These are phyloP conservation scores for Tolypocladium nubicola DNA, from an alignment of 2,329 filamentous ascomycete species.

Conservation along the genomic window DNA sequence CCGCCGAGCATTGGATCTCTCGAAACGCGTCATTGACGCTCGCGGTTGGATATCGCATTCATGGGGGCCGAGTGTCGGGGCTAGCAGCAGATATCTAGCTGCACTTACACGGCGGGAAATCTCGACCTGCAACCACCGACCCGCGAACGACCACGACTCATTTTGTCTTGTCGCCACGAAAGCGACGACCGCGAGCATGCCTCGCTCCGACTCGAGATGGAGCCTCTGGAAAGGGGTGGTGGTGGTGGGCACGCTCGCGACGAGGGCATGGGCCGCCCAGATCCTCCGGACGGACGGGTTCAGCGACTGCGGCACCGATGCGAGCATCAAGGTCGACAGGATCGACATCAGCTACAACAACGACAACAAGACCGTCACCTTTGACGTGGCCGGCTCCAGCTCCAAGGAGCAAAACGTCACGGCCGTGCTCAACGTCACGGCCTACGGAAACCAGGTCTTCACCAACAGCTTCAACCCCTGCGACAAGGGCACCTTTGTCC, in stretches of 20 bases:
- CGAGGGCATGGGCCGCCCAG: slow-evolving; percentile 51
- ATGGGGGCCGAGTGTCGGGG: background rate
- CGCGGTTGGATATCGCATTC: background rate
- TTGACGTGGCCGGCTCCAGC: slow-evolving; percentile 75
- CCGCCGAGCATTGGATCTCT: background rate
- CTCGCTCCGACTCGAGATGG: slow-evolving; percentile 18
- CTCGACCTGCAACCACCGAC: background rate
- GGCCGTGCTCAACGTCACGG: slow-evolving; percentile 63
- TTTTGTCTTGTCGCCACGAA: background rate
- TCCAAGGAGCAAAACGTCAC: slow-evolving; percentile 66
- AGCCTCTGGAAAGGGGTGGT: slow-evolving; percentile 20
- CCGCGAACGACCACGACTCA: background rate
- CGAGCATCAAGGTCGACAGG: slow-evolving; percentile 56
- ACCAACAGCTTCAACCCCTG: slow-evolving; percentile 77
- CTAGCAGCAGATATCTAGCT: background rate
- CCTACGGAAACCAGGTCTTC: slow-evolving; percentile 78
- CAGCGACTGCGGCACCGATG: slow-evolving; percentile 50
- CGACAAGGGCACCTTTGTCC: slow-evolving; percentile 51
- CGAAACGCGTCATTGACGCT: background rate
- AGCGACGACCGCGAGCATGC: slow-evolving; percentile 15
- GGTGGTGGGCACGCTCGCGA: slow-evolving; percentile 23
- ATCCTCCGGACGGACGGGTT: slow-evolving; percentile 76
- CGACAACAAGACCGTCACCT: slow-evolving; percentile 59
- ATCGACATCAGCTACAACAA: slow-evolving; percentile 74
- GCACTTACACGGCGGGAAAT: background rate